Base-by-base conservation (phyloP, 164 flowering plant species). In the Stephania japonica region DNA sequence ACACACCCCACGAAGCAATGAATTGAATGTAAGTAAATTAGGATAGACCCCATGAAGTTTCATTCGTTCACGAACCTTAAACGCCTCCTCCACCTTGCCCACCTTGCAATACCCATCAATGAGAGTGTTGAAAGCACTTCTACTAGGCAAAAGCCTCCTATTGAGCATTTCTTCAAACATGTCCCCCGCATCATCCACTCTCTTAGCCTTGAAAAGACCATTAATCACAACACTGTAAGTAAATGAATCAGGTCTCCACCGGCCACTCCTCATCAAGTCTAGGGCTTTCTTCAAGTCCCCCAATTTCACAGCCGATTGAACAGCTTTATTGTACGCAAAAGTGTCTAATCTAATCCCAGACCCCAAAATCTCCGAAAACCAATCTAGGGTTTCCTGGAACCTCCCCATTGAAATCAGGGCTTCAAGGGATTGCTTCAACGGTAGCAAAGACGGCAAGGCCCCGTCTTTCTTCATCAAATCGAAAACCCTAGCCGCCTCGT, bases 61-160 rank as follows among this genome's bases (percentile, higher is more conserved):
- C 70, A 68, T 68, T 10, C 25, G 49, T 9, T 68, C 70, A 14
- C 24, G 8, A 68, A 68, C 50, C 49, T 5, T 42, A 68, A 68
- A 69, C 11, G 41, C 59, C 41, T 24, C 61, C 21, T 69, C 71
- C 62, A 49, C 23, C 0, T 49, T 47, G n/a, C 71, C 61, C 26
- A 25, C 71, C 32, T 69, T 44, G 25, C 71, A 69, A 25, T 47
- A 69, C 71, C 71, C 71, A 24, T 47, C 71, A 69, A 69, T 69
- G 6, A 69, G 41, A 5, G 62, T 69, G 25, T 49, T 44, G 25
- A 47, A 49, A 6, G 62, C 49, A 69, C 10, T 62, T 1, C 71
- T 13, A 69, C 49, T 49, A 1, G 62, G 71, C 10, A 25, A 2
- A 24, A 69, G 19, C 59, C 26, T 69, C 62, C 4, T 69, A n/a